phyloP scores from a whole-genome alignment of 345 rosid genomes.

The Linum tenue region DNA sequence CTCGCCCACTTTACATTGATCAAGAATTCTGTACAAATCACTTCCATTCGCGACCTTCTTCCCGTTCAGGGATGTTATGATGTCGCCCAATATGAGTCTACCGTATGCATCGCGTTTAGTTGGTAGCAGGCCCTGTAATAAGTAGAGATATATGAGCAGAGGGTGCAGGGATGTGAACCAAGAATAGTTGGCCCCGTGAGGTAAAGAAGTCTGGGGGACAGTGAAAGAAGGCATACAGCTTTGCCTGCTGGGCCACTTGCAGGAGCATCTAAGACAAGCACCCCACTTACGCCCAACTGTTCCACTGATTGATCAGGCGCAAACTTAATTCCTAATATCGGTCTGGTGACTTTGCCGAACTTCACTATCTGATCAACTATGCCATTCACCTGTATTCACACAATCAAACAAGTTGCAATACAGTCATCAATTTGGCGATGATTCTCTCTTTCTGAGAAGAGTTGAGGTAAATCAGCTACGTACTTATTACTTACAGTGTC shows the following conservation, averaged over 20 bases:
- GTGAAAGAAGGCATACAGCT: constrained; percentile 45
- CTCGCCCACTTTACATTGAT: constrained; percentile 87
- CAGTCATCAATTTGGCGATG: background rate
- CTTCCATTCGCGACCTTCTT: constrained; percentile 70
- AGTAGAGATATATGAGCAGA: constrained; percentile 2
- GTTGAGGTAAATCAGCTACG: background rate
- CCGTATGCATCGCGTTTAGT: constrained; percentile 91
- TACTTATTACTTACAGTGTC: constrained; percentile 53
- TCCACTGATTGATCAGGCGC: constrained; percentile 98
- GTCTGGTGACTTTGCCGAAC: constrained; percentile 85
- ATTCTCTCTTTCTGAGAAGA: constrained; percentile 1
- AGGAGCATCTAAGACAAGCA: constrained; percentile 93
- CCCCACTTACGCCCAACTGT: constrained; percentile 94
- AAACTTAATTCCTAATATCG: constrained; percentile 86
- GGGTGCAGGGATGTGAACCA: background rate
- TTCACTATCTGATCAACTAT: constrained; percentile 86
- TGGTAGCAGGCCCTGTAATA: constrained; percentile 59
- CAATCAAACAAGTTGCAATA: constrained; percentile 9
- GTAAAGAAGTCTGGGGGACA: constrained; percentile 2
- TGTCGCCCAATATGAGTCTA: constrained; percentile 80
- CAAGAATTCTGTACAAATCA: constrained; percentile 84
- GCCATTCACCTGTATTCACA: constrained; percentile 60
- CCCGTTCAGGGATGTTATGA: constrained; percentile 81
- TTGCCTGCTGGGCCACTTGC: constrained; percentile 89
- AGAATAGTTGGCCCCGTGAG: constrained; percentile 1